Conservation (phyloP, 306 rosid genomes). For the Castanea crenata region DNA sequence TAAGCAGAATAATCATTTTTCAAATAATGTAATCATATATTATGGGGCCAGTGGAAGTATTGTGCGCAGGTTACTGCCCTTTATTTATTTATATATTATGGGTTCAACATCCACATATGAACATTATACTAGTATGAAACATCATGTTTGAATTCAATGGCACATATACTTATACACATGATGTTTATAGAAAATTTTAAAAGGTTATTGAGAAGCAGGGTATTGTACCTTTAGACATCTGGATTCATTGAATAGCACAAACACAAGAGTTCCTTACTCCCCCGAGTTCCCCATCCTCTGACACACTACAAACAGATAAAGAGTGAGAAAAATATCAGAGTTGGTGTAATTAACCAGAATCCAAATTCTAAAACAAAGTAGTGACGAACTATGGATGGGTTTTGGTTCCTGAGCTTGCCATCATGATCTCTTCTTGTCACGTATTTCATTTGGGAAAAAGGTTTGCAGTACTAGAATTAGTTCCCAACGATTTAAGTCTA, state of each 20-base stretch:
- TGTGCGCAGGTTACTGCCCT: no score
- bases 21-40: neutral
- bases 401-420: neutral
- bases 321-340: neutral
- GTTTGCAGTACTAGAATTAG: neutral
- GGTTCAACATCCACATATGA: neutral
- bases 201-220: slow-evolving; percentile 1
- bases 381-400: neutral
- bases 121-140: neutral
- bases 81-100: neutral
- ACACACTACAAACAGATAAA: slow-evolving; percentile 19
- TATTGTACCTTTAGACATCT: neutral
- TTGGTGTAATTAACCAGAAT: neutral
- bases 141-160: neutral
- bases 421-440: slow-evolving; percentile 3
- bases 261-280: slow-evolving; percentile 42
- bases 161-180: neutral
- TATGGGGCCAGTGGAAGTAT: neutral
- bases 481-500: neutral
- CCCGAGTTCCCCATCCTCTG: slow-evolving; percentile 40
- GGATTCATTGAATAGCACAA: slow-evolving; percentile 36
- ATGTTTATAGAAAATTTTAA: neutral
- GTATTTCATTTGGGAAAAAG: neutral
- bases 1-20: neutral
- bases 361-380: neutral